phyloP scores from a whole-genome alignment of 768 basidiomycete genomes.

The Pholiota molesta region DNA sequence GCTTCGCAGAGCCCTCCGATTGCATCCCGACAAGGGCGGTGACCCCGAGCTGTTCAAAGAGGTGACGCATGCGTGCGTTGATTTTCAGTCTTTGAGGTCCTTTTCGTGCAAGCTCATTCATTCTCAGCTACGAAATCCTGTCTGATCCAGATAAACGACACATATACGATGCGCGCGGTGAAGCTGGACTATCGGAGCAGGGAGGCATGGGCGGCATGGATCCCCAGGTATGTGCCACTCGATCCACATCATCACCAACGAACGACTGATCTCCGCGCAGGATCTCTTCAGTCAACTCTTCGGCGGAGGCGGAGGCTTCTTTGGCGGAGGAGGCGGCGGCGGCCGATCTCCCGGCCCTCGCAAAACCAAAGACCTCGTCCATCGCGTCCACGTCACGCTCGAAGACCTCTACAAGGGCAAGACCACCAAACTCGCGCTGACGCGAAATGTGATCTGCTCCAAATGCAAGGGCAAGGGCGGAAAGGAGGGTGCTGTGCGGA shows the following conservation, averaged over 20 bases:
- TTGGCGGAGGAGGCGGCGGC: slow-evolving; percentile 72
- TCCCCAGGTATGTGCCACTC: slow-evolving; percentile 66
- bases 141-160: slow-evolving; percentile 84
- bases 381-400: slow-evolving; percentile 93
- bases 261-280: slow-evolving; percentile 35
- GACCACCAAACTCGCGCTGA: slow-evolving; percentile 95
- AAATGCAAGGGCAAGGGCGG: slow-evolving; percentile 97
- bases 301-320: slow-evolving; percentile 80
- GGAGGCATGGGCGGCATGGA: slow-evolving; percentile 97
- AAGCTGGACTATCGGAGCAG: slow-evolving; percentile 85
- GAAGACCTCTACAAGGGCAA: slow-evolving; percentile 99
- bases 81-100: background rate
- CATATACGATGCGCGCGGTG: slow-evolving; percentile 89
- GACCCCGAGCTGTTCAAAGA: slow-evolving; percentile 98
- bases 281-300: slow-evolving; percentile 98
- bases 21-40: slow-evolving; percentile 94
- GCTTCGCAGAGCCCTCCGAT: slow-evolving; percentile 66
- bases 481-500: slow-evolving; percentile 91
- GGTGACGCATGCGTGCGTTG: slow-evolving; percentile 88
- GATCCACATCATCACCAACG: background rate
- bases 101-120: slow-evolving; percentile 4
- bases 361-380: slow-evolving; percentile 97
- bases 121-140: slow-evolving; percentile 82
- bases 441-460: slow-evolving; percentile 90
- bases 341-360: slow-evolving; percentile 73